phyloP scores from a whole-genome alignment of 345 rosid genomes.

The Pistacia vera region DNA sequence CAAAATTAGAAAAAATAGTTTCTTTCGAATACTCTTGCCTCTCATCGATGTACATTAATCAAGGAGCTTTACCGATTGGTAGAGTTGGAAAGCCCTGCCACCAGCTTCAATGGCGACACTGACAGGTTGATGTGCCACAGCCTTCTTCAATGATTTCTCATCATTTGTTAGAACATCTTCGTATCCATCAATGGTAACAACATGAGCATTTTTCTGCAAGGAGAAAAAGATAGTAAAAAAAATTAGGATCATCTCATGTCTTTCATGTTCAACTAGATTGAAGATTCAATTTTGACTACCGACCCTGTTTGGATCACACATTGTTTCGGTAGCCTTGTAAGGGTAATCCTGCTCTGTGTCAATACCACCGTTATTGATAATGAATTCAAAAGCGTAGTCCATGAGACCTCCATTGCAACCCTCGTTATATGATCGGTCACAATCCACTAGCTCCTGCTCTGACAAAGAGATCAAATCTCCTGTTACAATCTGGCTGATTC shows the following conservation, averaged over 20 bases:
- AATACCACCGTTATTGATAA: slow-evolving; percentile 65
- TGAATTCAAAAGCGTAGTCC: slow-evolving; percentile 74
- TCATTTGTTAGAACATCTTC: slow-evolving; percentile 72
- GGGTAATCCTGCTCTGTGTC: slow-evolving; percentile 72
- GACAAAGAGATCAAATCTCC: slow-evolving; percentile 64
- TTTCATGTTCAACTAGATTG: background rate
- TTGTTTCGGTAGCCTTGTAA: slow-evolving; percentile 44
- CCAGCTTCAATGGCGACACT: slow-evolving; percentile 75
- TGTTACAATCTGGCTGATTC: slow-evolving; percentile 68
- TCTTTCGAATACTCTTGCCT: background rate
- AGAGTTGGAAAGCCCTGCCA: slow-evolving; percentile 65
- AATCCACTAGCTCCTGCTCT: slow-evolving; percentile 79
- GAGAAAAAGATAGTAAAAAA: background rate
- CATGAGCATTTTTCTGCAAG: slow-evolving; percentile 63
- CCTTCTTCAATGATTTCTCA: slow-evolving; percentile 67
- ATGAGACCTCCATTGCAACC: slow-evolving; percentile 87
- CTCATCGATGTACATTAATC: too few relatives aligned
- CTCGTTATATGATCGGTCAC: slow-evolving; percentile 56
- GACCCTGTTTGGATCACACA: slow-evolving; percentile 61
- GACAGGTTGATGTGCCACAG: slow-evolving; percentile 76
- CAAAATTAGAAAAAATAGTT: background rate
- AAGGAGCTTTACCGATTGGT: slow-evolving; percentile 50
- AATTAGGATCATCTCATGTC: background rate
- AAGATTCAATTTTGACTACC: background rate
- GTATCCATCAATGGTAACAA: slow-evolving; percentile 66